Conservation (phyloP, 306 rosid species). For the Ceratonia siliqua region DNA sequence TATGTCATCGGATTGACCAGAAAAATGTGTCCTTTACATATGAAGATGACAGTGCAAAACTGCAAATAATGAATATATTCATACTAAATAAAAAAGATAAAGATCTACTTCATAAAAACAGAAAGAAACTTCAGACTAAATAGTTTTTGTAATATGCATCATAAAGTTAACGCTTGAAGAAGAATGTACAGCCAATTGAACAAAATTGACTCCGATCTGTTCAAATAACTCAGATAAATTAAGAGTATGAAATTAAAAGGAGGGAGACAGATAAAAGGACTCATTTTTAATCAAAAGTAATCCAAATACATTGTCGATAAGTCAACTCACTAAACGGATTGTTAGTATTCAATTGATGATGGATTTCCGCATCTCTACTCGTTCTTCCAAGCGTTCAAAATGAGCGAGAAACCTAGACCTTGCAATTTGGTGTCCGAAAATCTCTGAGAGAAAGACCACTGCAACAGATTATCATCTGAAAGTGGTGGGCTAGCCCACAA, state of each 20-base stretch:
- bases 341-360: constrained; percentile 54
- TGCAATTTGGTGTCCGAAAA: constrained; percentile 70
- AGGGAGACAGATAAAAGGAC: constrained; percentile 44
- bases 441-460: constrained; percentile 83
- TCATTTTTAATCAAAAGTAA: constrained; percentile 45
- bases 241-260: constrained; percentile 33
- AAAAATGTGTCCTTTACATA: not conserved
- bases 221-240: constrained; percentile 50
- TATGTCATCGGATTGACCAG: constrained; percentile 1
- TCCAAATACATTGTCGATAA: constrained; percentile 50
- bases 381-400: constrained; percentile 86
- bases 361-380: constrained; percentile 49
- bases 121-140: constrained; percentile 6
- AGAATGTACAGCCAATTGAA: constrained; percentile 56
- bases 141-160: constrained; percentile 34
- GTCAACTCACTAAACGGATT: constrained; percentile 53
- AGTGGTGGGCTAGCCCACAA: constrained; percentile 59
- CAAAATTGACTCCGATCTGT: constrained; percentile 42
- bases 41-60: not conserved
- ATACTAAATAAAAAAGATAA: not conserved
- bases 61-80: constrained; percentile 1
- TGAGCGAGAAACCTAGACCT: constrained; percentile 70
- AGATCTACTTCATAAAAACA: constrained; percentile 2
- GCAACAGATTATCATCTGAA: constrained; percentile 60
- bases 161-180: constrained; percentile 44